These are phyloP conservation scores for Allium fistulosum DNA, from an alignment of 106 monocot genomes.

Conservation along the genomic window DNA sequence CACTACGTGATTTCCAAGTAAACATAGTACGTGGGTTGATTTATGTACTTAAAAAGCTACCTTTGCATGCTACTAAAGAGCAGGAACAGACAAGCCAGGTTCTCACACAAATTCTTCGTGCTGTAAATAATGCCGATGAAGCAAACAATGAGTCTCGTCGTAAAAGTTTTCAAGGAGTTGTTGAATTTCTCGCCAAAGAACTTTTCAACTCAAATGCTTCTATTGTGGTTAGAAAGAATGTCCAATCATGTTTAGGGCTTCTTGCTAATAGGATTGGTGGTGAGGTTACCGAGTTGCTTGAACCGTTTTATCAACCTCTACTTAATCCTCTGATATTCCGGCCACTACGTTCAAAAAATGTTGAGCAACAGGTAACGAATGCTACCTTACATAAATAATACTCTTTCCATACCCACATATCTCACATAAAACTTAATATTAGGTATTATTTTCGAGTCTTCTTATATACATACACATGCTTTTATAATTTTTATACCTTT, in stretches of 20 bases:
- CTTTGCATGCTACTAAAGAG: conserved; percentile 88
- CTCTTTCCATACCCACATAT: too few relatives aligned
- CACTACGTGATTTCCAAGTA: conserved; percentile 78
- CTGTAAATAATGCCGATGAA: conserved; percentile 93
- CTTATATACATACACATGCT: too few relatives aligned
- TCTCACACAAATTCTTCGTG: conserved; percentile 89
- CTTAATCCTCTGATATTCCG: conserved; percentile 91
- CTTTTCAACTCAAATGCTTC: conserved; percentile 97
- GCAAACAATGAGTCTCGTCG: conserved; percentile 86
- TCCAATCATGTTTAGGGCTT: conserved; percentile 84
- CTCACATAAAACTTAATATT: too few relatives aligned
- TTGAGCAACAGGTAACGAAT: conserved; percentile 83
- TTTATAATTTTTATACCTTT: too few relatives aligned
- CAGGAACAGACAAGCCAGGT: conserved; percentile 99
- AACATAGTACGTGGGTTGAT: conserved; percentile 78
- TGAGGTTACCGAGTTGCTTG: conserved; percentile 97
- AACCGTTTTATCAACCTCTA: conserved; percentile 69
- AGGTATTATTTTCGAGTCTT: too few relatives aligned
- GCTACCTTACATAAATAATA: background rate
- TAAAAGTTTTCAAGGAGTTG: conserved; percentile 94
- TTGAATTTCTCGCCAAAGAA: conserved; percentile 88
- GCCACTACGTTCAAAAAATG: conserved; percentile 72
- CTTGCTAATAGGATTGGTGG: conserved; percentile 96
- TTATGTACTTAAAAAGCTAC: conserved; percentile 90
- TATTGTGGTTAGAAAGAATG: conserved; percentile 81